These are phyloP conservation scores for Favolaschia claudopus DNA, from an alignment of 768 basidiomycete species.

Conservation along the genomic window DNA sequence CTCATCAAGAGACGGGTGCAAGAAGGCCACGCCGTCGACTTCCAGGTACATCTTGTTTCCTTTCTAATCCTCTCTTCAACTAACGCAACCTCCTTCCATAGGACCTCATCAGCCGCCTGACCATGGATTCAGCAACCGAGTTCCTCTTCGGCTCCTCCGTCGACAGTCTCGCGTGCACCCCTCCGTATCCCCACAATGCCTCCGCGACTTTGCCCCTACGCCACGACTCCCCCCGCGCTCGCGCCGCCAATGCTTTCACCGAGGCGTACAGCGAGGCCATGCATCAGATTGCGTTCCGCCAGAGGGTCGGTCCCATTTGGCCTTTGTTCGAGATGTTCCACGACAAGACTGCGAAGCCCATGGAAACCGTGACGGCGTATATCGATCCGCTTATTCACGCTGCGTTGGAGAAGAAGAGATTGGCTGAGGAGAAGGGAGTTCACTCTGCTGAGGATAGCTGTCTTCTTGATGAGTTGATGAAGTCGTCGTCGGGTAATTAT, in stretches of 20 bases:
- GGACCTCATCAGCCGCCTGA: constrained; percentile 63
- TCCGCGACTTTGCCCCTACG: constrained; percentile 23
- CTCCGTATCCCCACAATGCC: constrained; percentile 53
- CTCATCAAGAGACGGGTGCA: constrained; percentile 39
- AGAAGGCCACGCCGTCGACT: constrained; percentile 45
- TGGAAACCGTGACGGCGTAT: constrained; percentile 56
- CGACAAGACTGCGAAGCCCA: constrained; percentile 53
- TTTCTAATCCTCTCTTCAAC: background rate
- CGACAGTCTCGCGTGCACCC: constrained; percentile 50
- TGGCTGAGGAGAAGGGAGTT: background rate
- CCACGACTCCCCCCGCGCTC: constrained; percentile 22
- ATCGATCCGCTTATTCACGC: constrained; percentile 59
- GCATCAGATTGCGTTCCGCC: constrained; percentile 45
- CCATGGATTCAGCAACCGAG: constrained; percentile 65
- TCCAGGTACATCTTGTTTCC: constrained; percentile 40
- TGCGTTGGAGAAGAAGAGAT: constrained; percentile 49
- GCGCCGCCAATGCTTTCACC: constrained; percentile 45
- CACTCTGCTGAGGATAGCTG: constrained; percentile 26
- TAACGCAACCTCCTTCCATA: constrained; percentile 22
- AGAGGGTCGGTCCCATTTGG: constrained; percentile 55
- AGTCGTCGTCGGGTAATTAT: constrained; percentile 54
- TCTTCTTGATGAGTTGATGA: constrained; percentile 56
- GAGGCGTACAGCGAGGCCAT: constrained; percentile 59
- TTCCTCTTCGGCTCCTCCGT: constrained; percentile 62
- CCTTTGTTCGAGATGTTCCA: constrained; percentile 58